Conservation (phyloP, 2,329 filamentous ascomycete species). For the Ascochyta viciae-villosae region DNA sequence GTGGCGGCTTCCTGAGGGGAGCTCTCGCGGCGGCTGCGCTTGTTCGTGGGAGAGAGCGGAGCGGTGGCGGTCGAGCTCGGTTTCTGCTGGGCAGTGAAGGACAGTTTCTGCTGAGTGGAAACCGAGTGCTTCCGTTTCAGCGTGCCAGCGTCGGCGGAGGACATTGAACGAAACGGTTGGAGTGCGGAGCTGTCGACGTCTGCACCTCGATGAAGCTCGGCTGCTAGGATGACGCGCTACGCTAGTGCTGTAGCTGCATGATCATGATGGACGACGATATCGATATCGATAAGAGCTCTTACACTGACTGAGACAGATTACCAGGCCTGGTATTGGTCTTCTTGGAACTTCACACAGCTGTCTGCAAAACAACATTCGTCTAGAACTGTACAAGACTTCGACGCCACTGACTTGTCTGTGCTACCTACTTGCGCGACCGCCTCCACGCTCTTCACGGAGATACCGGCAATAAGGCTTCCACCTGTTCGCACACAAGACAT, state of each 20-base stretch:
- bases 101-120: conserved; percentile 46
- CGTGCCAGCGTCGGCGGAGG: conserved; percentile 36
- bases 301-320: too few species aligned
- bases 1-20: conserved; percentile 24
- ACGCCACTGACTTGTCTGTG: not conserved
- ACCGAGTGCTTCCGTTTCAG: conserved; percentile 48
- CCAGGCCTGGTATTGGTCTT: not conserved
- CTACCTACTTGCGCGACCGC: not conserved
- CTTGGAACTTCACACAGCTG: not conserved
- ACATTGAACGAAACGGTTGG: conserved; percentile 38
- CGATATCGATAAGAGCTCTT: not conserved
- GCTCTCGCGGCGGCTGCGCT: conserved; percentile 41
- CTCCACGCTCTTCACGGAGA: conserved; percentile 1
- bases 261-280: conserved; percentile 6
- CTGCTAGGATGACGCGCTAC: conserved; percentile 38
- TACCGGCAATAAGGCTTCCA: conserved; percentile 3
- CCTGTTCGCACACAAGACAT: not conserved
- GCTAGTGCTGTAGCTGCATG: conserved; percentile 15
- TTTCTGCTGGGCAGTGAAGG: conserved; percentile 47
- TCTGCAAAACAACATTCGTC: not conserved
- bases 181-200: conserved; percentile 26
- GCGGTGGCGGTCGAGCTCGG: conserved; percentile 33
- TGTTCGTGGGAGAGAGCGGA: conserved; percentile 39
- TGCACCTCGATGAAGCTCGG: conserved; percentile 24
- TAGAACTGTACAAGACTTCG: too few species aligned